Evolutionary conservation across 495 filamentous ascomycete genomes (phyloP).

Genomic region (Thozetella sp.): DNA sequence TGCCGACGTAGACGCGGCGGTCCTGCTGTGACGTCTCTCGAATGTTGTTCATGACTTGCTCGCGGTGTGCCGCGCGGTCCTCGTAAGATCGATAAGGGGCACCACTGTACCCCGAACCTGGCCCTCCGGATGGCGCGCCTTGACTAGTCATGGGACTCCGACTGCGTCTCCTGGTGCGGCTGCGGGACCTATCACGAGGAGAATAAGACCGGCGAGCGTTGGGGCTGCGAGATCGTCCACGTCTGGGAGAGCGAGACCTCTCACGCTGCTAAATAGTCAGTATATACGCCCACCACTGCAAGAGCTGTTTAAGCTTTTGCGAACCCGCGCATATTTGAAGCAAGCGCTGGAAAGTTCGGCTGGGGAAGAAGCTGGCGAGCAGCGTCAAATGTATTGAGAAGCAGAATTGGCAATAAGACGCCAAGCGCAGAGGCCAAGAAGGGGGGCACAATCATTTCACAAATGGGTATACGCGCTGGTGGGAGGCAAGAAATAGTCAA

Average conservation of each 20-base stretch:
- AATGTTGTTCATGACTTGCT: conserved; percentile 93
- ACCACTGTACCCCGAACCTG: conserved; percentile 58
- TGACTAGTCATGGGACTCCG: conserved; percentile 86
- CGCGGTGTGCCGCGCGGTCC: conserved; percentile 82
- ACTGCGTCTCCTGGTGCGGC: conserved; percentile 66
- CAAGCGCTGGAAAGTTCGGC: no score
- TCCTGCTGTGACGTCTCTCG: conserved; percentile 96
- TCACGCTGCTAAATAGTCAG: conserved; percentile 73
- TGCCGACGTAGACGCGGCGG: conserved; percentile 98
- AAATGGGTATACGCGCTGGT: no score
- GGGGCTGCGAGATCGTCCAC: conserved; percentile 65
- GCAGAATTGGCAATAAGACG: no score
- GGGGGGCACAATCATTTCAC: no score
- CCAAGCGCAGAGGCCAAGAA: no score
- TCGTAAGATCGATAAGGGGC: conserved; percentile 75
- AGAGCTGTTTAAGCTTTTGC: background rate
- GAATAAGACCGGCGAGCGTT: conserved; percentile 83
- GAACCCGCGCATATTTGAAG: no score
- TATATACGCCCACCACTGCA: conserved; percentile 14
- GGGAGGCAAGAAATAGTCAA: no score
- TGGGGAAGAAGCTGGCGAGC: no score
- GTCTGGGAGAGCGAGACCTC: conserved; percentile 90
- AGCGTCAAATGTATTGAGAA: background rate
- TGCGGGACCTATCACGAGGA: conserved; percentile 89
- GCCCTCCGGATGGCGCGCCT: conserved; percentile 66